Conservation (phyloP, 2,329 filamentous ascomycete genomes). For the Microdochium bolleyi region DNA sequence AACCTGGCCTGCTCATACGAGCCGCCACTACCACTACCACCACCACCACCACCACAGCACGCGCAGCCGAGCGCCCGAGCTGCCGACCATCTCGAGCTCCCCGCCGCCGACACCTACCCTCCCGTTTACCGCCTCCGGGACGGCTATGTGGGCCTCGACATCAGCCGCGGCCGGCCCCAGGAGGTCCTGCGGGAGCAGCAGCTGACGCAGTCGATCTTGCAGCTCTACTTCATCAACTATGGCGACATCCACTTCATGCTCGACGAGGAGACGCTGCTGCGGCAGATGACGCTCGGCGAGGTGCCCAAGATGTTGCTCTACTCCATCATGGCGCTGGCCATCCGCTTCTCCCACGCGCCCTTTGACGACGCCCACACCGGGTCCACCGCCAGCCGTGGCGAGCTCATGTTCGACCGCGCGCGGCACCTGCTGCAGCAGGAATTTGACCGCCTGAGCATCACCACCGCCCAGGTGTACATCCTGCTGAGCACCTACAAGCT, state of each 20-base stretch:
- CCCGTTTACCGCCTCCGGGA: background rate
- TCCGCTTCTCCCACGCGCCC: background rate
- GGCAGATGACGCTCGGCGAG: background rate
- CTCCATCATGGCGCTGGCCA: background rate
- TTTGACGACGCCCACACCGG: background rate
- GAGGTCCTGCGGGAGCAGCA: background rate
- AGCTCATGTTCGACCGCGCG: background rate
- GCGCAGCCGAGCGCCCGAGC: background rate
- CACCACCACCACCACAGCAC: background rate
- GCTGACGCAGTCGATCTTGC: background rate
- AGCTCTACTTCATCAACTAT: background rate
- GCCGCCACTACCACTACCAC: background rate
- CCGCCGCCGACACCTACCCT: background rate
- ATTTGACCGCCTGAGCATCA: background rate
- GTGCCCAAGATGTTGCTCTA: background rate
- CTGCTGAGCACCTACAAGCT: background rate
- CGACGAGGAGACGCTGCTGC: background rate
- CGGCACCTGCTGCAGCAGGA: background rate
- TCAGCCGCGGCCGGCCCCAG: background rate
- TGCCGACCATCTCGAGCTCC: background rate
- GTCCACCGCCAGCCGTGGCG: background rate
- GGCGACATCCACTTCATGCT: background rate
- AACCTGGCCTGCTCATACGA: background rate
- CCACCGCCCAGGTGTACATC: background rate
- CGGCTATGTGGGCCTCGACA: background rate